These are phyloP conservation scores for Zygosaccharomyces kombuchaensis DNA, from an alignment of 805 yeast genomes.

Conservation along the genomic window DNA sequence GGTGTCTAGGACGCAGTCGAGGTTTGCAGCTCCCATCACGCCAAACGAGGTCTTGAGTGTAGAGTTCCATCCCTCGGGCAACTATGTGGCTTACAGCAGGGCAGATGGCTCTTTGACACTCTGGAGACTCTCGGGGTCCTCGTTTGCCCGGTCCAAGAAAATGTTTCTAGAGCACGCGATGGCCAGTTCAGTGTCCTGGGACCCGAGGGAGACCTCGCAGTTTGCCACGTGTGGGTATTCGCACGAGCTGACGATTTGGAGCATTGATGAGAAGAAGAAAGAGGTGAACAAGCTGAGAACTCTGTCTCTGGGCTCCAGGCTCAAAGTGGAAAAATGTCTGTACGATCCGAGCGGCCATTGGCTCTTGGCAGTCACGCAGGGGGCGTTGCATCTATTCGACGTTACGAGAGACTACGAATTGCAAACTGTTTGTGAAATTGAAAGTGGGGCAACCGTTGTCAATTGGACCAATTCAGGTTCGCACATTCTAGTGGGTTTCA, in stretches of 20 bases:
- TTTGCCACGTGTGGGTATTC: conserved; percentile 26
- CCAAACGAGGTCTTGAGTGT: conserved; percentile 24
- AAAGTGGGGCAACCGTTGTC: conserved; percentile 28
- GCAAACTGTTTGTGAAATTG: conserved; percentile 11
- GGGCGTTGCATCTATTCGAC: conserved; percentile 37
- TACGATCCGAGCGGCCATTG: conserved; percentile 47
- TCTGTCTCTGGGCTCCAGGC: conserved; percentile 9
- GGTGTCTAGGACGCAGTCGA: conserved; percentile 19
- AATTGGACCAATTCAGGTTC: conserved; percentile 35
- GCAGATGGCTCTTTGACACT: conserved; percentile 32
- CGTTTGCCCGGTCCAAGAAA: conserved; percentile 15
- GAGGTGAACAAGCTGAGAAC: conserved; percentile 18
- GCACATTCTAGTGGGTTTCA: conserved; percentile 44
- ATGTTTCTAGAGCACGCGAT: conserved; percentile 16
- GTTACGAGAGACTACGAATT: conserved; percentile 33
- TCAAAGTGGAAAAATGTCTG: conserved; percentile 19
- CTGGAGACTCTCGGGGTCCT: conserved; percentile 17
- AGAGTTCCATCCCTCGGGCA: conserved; percentile 29
- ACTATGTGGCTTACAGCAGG: conserved; percentile 28
- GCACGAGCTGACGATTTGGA: conserved; percentile 24
- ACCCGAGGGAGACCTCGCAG: conserved; percentile 19
- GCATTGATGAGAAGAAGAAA: conserved; percentile 14
- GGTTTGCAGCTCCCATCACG: conserved; percentile 17
- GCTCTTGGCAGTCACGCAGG: conserved; percentile 43
- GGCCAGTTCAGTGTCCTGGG: conserved; percentile 27